These are phyloP conservation scores for Arthrobotrys musiformis DNA, from an alignment of 2,329 filamentous ascomycete genomes.

Conservation along the genomic window DNA sequence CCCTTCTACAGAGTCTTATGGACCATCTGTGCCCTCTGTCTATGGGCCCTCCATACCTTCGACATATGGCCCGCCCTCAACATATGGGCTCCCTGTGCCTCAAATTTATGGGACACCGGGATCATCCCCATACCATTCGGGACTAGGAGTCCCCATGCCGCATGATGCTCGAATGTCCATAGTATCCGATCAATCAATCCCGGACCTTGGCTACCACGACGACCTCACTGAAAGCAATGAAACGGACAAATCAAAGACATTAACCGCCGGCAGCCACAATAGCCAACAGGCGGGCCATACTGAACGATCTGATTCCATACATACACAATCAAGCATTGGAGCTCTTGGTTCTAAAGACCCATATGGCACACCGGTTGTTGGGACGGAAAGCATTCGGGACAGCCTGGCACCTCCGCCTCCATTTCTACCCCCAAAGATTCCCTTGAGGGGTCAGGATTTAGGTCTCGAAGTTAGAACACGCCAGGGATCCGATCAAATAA, in stretches of 20 bases:
- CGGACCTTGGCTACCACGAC: conserved; percentile 15
- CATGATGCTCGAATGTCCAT: conserved; percentile 31
- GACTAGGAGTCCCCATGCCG: neutral
- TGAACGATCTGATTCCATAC: conserved; percentile 32
- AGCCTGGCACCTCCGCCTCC: conserved; percentile 9
- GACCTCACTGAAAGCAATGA: neutral
- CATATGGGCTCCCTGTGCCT: conserved; percentile 31
- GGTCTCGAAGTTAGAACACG: conserved; percentile 14
- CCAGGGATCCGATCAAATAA: conserved; percentile 20
- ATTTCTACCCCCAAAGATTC: conserved; percentile 26
- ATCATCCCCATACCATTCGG: conserved; percentile 17
- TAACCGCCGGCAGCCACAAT: neutral
- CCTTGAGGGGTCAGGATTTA: conserved; percentile 15
- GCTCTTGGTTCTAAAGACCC: conserved; percentile 38
- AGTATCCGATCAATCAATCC: conserved; percentile 29
- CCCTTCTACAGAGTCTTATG: conserved; percentile 33
- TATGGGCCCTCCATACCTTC: conserved; percentile 28
- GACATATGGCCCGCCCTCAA: conserved; percentile 14
- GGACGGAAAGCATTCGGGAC: neutral
- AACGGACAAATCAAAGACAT: conserved; percentile 3
- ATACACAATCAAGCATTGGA: conserved; percentile 30
- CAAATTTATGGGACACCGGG: conserved; percentile 23
- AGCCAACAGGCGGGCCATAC: conserved; percentile 1
- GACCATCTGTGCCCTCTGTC: conserved; percentile 29
- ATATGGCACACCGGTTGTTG: conserved; percentile 14